phyloP scores from a whole-genome alignment of 2,329 filamentous ascomycete genomes.

The Dothiorella sarmentorum region DNA sequence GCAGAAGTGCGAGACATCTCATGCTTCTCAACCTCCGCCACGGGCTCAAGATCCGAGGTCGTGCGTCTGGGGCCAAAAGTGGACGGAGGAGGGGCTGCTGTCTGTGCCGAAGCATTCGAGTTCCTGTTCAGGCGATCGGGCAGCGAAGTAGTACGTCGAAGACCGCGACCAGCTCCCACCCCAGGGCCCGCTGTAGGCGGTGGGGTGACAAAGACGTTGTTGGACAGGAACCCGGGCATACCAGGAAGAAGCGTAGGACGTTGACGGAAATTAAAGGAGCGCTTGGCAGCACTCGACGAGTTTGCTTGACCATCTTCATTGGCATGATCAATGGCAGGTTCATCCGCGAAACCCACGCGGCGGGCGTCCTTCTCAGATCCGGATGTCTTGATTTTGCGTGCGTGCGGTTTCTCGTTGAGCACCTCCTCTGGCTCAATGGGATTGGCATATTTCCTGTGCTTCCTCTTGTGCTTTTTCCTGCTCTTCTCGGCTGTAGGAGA shows the following conservation, averaged over 20 bases:
- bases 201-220: slow-evolving; percentile 58
- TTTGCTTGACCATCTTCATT: slow-evolving; percentile 25
- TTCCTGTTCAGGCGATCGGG: slow-evolving; percentile 35
- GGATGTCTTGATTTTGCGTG: not conserved
- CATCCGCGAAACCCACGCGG: slow-evolving; percentile 59
- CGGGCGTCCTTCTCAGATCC: slow-evolving; percentile 7
- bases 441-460: slow-evolving; percentile 39
- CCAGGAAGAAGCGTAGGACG: slow-evolving; percentile 51
- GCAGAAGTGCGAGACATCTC: slow-evolving; percentile 58
- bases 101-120: not conserved
- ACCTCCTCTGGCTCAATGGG: not conserved
- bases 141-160: slow-evolving; percentile 35
- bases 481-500: slow-evolving; percentile 37
- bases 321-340: not conserved
- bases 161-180: slow-evolving; percentile 32
- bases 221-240: slow-evolving; percentile 54
- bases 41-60: not conserved
- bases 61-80: not conserved
- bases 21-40: slow-evolving; percentile 32
- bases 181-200: slow-evolving; percentile 31
- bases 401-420: not conserved
- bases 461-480: slow-evolving; percentile 47
- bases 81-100: too few relatives aligned
- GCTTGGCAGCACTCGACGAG: slow-evolving; percentile 40
- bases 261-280: slow-evolving; percentile 51